Evolutionary conservation across 495 filamentous ascomycete genomes (phyloP).

Genomic region (Penicillium lividum): DNA sequence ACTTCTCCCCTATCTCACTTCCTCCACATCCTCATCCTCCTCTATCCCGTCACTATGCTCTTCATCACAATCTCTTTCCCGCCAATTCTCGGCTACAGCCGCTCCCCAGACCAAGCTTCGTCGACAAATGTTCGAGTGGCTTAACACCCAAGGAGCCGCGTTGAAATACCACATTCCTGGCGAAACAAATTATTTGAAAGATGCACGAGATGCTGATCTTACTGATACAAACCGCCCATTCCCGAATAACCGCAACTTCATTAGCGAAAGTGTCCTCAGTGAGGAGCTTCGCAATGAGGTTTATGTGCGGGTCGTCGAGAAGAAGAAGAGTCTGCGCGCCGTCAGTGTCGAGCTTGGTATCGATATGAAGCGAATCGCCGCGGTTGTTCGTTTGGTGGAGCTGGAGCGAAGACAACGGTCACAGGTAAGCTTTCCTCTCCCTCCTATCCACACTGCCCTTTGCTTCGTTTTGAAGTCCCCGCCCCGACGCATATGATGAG

Average conservation of each 20-base stretch:
- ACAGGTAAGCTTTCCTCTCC: conserved; percentile 57
- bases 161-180: conserved; percentile 59
- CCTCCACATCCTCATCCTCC: conserved; percentile 23
- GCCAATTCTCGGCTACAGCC: conserved; percentile 52
- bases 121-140: conserved; percentile 65
- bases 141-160: conserved; percentile 56
- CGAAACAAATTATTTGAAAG: conserved; percentile 64
- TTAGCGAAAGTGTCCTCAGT: conserved; percentile 71
- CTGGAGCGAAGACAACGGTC: conserved; percentile 76
- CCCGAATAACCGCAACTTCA: conserved; percentile 71
- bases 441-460: conserved; percentile 9
- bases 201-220: conserved; percentile 27
- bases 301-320: conserved; percentile 61
- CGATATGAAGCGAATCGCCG: conserved; percentile 83
- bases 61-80: conserved; percentile 28
- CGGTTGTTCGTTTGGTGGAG: conserved; percentile 83
- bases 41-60: conserved; percentile 18
- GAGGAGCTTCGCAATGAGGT: conserved; percentile 75
- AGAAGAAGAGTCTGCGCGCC: conserved; percentile 68
- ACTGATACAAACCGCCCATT: conserved; percentile 55
- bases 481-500: conserved; percentile 60
- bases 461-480: not conserved
- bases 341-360: conserved; percentile 78
- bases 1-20: conserved; percentile 41
- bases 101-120: conserved; percentile 50